phyloP scores from a whole-genome alignment of 768 basidiomycete genomes.

The Mycena pura region DNA sequence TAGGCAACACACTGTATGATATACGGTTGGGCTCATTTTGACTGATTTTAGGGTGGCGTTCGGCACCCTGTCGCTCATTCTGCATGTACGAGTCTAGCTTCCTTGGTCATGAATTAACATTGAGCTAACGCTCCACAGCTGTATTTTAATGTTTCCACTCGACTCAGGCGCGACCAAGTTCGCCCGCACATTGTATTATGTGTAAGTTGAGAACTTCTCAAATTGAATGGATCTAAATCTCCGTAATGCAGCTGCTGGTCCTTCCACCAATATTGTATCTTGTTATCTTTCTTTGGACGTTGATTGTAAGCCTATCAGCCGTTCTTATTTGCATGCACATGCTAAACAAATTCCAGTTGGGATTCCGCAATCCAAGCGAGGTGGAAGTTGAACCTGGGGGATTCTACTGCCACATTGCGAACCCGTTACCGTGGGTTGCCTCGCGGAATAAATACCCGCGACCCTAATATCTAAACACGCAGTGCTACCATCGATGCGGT shows the following conservation, averaged over 20 bases:
- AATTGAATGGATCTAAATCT: not conserved
- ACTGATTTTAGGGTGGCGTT: slow-evolving; percentile 3
- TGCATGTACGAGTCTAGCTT: slow-evolving; percentile 2
- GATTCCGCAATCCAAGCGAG: not conserved
- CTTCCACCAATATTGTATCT: slow-evolving; percentile 7
- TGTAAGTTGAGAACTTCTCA: not conserved
- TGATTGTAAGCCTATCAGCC: not conserved
- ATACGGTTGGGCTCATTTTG: not conserved
- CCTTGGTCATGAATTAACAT: no score
- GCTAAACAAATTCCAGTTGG: not conserved
- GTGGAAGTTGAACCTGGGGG: slow-evolving; percentile 11
- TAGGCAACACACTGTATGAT: not conserved
- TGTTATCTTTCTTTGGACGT: slow-evolving; percentile 3
- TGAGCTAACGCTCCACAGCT: not conserved
- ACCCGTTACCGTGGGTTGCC: not conserved
- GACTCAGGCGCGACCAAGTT: slow-evolving; percentile 1
- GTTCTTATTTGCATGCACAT: not conserved
- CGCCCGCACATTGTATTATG: not conserved
- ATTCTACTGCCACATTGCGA: slow-evolving; percentile 12
- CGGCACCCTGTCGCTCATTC: slow-evolving; percentile 11
- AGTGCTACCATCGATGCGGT: slow-evolving; percentile 5
- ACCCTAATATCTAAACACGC: not conserved
- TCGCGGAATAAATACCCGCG: no score
- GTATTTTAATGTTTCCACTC: slow-evolving; percentile 14
- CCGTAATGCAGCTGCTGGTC: not conserved